Percentiles rank a stretch among this genome's conserved stretches.
Evolutionary conservation across 352 stramenopile genomes (phyloP).

Genomic region (Phytophthora idaei): DNA sequence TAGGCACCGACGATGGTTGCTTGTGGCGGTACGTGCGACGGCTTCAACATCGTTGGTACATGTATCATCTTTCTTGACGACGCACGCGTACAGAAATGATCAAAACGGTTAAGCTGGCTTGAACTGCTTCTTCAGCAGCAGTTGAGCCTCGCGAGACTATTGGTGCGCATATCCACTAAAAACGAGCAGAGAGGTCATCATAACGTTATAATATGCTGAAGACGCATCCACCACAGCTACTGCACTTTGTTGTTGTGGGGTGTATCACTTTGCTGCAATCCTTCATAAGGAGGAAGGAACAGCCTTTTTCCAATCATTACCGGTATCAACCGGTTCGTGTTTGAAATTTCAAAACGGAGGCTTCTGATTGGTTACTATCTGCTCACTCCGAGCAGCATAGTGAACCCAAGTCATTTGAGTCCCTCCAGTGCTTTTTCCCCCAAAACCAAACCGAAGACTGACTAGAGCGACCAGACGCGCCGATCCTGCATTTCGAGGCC

Average conservation of each 20-base stretch:
- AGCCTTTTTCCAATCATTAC: neutral
- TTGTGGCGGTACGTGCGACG: neutral
- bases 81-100: neutral
- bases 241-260: no score
- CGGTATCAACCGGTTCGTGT: constrained; percentile 20
- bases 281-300: neutral
- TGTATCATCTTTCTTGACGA: neutral
- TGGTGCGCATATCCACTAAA: no score
- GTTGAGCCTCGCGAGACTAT: no score
- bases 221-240: no score
- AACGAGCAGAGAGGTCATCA: no score
- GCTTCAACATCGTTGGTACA: neutral
- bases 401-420: constrained; percentile 31
- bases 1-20: neutral
- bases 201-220: no score
- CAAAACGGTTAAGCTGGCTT: neutral
- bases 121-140: neutral
- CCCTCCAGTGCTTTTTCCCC: constrained; percentile 21
- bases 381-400: constrained; percentile 9
- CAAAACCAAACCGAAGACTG: constrained; percentile 13
- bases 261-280: no score
- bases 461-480: neutral
- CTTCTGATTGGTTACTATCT: constrained; percentile 32
- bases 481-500: constrained; percentile 10
- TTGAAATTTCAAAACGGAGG: constrained; percentile 44